These are phyloP conservation scores for Leccinum olivaceopallidum DNA, from an alignment of 768 basidiomycete genomes.

Conservation along the genomic window DNA sequence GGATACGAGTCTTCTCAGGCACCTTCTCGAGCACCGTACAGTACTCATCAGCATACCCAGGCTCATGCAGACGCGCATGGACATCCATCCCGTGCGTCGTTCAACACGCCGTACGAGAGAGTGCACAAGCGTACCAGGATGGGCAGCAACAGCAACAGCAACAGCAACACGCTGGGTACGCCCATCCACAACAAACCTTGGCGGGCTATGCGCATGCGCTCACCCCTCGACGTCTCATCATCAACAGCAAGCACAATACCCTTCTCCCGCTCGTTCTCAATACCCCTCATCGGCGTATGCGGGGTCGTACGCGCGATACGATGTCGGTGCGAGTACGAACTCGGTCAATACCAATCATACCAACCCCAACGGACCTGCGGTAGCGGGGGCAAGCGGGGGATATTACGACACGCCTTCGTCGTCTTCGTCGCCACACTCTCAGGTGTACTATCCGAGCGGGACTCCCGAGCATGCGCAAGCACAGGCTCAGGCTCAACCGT, in stretches of 20 bases:
- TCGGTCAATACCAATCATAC: conserved; percentile 11
- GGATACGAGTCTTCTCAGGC: conserved; percentile 28
- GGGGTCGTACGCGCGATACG: conserved; percentile 29
- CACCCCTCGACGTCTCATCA: conserved; percentile 24
- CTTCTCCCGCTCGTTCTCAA: conserved; percentile 28
- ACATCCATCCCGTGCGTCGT: conserved; percentile 19
- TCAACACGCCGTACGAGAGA: conserved; percentile 28
- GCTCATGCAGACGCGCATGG: conserved; percentile 22
- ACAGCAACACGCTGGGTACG: conserved; percentile 21
- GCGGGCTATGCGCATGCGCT: conserved; percentile 17
- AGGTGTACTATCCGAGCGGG: conserved; percentile 23
- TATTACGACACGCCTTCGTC: conserved; percentile 30
- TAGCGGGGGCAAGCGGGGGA: conserved; percentile 12
- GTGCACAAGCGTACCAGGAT: conserved; percentile 30
- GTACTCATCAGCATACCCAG: conserved; percentile 19
- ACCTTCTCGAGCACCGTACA: conserved; percentile 22
- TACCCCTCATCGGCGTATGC: conserved; percentile 28
- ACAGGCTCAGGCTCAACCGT: conserved; percentile 18
- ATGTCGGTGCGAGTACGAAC: conserved; percentile 28
- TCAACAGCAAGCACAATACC: conserved; percentile 26
- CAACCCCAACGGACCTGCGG: conserved; percentile 10
- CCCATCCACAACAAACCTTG: conserved; percentile 23
- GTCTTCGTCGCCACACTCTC: conserved; percentile 21
- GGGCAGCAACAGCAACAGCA: conserved; percentile 19
- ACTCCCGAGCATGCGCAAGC: conserved; percentile 7